Percentiles rank a stretch among this genome's conserved stretches.
Evolutionary conservation across 2,329 filamentous ascomycete genomes (phyloP).

Genomic region (Ascochyta clinopodiicola): DNA sequence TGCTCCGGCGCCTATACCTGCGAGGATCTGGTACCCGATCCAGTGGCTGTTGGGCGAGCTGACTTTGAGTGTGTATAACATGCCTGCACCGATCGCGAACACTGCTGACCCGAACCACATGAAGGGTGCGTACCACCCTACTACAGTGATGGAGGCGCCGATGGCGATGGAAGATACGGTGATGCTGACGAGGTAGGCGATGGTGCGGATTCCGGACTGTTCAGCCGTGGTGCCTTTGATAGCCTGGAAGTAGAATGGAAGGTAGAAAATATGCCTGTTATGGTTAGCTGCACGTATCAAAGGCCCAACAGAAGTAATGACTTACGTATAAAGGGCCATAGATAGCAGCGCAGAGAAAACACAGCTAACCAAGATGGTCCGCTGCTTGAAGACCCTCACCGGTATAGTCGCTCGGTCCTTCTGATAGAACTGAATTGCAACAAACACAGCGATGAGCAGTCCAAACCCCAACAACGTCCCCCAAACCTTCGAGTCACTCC

Average conservation of each 20-base stretch:
- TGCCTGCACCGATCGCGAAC: slow-evolving; percentile 47
- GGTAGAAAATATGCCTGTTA: slow-evolving; percentile 45
- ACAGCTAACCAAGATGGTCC: slow-evolving; percentile 43
- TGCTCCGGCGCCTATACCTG: slow-evolving; percentile 50
- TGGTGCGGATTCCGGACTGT: slow-evolving; percentile 45
- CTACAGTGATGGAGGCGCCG: slow-evolving; percentile 34
- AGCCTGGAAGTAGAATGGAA: slow-evolving; percentile 55
- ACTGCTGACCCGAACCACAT: slow-evolving; percentile 46
- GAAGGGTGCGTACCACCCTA: slow-evolving; percentile 47
- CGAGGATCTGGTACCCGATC: slow-evolving; percentile 51
- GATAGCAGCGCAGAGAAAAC: slow-evolving; percentile 46
- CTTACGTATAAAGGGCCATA: slow-evolving; percentile 48
- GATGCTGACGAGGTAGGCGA: slow-evolving; percentile 42
- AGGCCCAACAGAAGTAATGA: not conserved
- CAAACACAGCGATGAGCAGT: slow-evolving; percentile 55
- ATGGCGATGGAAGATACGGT: slow-evolving; percentile 36
- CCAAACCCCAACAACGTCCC: slow-evolving; percentile 58
- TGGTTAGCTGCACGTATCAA: not conserved
- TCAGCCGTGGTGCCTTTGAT: slow-evolving; percentile 51
- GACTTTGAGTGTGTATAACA: slow-evolving; percentile 48
- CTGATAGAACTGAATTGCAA: slow-evolving; percentile 39
- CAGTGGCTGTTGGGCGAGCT: slow-evolving; percentile 35
- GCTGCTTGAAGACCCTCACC: slow-evolving; percentile 43
- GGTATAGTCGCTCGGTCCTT: slow-evolving; percentile 43
- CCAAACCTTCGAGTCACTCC: slow-evolving; percentile 59